Conservation (phyloP, 2,329 filamentous ascomycete genomes). For the Mariannaea elegans region DNA sequence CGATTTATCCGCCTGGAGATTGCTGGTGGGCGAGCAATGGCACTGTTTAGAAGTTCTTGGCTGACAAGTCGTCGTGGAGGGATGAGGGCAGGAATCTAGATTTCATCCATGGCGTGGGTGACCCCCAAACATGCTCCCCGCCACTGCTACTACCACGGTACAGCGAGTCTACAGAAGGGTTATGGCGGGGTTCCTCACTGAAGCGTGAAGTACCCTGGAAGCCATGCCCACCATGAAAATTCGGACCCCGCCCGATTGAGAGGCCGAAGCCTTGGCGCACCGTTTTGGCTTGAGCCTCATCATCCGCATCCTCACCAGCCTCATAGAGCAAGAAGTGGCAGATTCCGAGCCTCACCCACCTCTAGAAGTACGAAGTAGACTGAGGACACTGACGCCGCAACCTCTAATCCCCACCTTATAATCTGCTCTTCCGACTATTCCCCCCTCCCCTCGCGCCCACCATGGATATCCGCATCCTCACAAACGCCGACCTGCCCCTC, state of each 20-base stretch:
- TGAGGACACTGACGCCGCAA: too few species aligned
- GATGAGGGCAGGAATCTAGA: too few species aligned
- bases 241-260: not conserved
- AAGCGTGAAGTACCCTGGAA: not conserved
- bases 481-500: constrained; percentile 83
- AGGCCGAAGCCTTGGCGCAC: not conserved
- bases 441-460: constrained; percentile 34
- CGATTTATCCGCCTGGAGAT: too few species aligned
- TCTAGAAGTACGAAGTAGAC: too few species aligned
- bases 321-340: not conserved
- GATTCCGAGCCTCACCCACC: not conserved
- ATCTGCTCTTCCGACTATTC: not conserved
- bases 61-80: too few species aligned
- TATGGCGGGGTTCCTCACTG: too few species aligned
- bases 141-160: too few species aligned
- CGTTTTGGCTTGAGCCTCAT: constrained; percentile 16
- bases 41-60: too few species aligned
- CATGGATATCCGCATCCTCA: constrained; percentile 93
- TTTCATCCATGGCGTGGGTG: not conserved
- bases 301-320: not conserved
- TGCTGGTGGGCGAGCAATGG: too few species aligned
- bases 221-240: not conserved
- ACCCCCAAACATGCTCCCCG: too few species aligned
- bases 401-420: not conserved
- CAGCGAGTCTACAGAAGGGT: too few species aligned